phyloP scores from a whole-genome alignment of 2,329 filamentous ascomycete genomes.

The Helotiales sp. region DNA sequence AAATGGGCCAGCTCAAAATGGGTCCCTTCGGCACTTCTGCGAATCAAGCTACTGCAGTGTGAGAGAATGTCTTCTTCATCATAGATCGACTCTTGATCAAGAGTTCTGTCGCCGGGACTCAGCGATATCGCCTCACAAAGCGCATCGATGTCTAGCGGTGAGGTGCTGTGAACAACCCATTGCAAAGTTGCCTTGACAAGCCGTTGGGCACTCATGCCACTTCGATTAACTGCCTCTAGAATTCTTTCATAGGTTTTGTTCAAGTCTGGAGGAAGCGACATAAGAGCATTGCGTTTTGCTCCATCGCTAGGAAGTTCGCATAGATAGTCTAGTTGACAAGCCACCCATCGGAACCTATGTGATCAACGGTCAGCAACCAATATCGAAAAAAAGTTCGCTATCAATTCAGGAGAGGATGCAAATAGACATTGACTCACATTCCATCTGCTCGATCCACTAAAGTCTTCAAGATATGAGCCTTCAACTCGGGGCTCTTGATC shows the following conservation, averaged over 20 bases:
- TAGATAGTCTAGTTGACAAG: constrained; percentile 35
- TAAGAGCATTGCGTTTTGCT: constrained; percentile 27
- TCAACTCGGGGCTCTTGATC: constrained; percentile 12
- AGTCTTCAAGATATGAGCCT: constrained; percentile 18
- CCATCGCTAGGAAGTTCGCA: constrained; percentile 29
- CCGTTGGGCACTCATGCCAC: constrained; percentile 11
- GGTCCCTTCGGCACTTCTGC: not conserved
- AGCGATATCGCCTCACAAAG: constrained; percentile 26
- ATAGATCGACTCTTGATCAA: constrained; percentile 14
- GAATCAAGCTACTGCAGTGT: constrained; percentile 28
- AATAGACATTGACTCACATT: constrained; percentile 22
- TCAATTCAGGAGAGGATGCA: no score
- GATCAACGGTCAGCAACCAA: not conserved
- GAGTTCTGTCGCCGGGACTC: constrained; percentile 2
- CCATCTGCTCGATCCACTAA: constrained; percentile 21
- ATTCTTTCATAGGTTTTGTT: constrained; percentile 31
- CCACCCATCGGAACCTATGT: constrained; percentile 34
- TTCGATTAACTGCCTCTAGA: constrained; percentile 25
- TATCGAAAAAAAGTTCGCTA: no score
- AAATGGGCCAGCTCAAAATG: constrained; percentile 31
- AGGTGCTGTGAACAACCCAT: constrained; percentile 14
- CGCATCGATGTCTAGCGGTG: not conserved
- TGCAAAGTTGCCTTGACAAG: constrained; percentile 22
- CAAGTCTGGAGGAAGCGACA: constrained; percentile 28
- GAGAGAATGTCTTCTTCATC: constrained; percentile 20